Percentiles rank a stretch among this genome's conserved stretches.
These are phyloP conservation scores for Diplodia corticola DNA, from an alignment of 2,329 filamentous ascomycete species.

Conservation along the genomic window DNA sequence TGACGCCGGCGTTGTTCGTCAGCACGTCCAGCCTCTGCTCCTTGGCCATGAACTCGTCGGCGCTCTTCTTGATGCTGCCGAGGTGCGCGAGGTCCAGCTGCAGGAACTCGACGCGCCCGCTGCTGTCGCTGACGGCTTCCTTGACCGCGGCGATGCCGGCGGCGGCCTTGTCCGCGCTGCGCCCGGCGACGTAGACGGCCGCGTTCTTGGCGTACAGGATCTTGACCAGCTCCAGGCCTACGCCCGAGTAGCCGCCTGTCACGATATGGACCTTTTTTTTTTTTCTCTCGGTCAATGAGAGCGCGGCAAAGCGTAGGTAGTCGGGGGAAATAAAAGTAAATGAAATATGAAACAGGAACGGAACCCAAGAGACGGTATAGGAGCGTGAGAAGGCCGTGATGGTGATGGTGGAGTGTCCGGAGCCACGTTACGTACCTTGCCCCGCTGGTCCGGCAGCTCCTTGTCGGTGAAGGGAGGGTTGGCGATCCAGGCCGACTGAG, in stretches of 20 bases:
- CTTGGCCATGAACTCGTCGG: slow-evolving; percentile 38
- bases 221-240: slow-evolving; percentile 55
- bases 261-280: slow-evolving; percentile 46
- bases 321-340: background rate
- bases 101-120: slow-evolving; percentile 29
- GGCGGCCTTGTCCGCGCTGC: slow-evolving; percentile 47
- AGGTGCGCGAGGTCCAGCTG: slow-evolving; percentile 47
- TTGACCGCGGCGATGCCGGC: slow-evolving; percentile 50
- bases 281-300: too few relatives aligned
- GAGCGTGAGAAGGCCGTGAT: background rate
- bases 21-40: slow-evolving; percentile 48
- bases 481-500: slow-evolving; percentile 34
- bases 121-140: slow-evolving; percentile 24
- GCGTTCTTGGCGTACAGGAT: slow-evolving; percentile 57
- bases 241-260: slow-evolving; percentile 50
- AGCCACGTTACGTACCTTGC: slow-evolving; percentile 8
- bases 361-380: background rate
- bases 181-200: slow-evolving; percentile 58
- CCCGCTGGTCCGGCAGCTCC: slow-evolving; percentile 41
- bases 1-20: slow-evolving; percentile 40
- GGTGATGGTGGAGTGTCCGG: background rate
- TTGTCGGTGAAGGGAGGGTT: slow-evolving; percentile 46
- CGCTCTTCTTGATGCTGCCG: slow-evolving; percentile 41
- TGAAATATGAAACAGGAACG: background rate
- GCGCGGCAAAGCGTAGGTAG: background rate